phyloP scores from a whole-genome alignment of 1,139 yeast species.

The Suhomyces maxii region DNA sequence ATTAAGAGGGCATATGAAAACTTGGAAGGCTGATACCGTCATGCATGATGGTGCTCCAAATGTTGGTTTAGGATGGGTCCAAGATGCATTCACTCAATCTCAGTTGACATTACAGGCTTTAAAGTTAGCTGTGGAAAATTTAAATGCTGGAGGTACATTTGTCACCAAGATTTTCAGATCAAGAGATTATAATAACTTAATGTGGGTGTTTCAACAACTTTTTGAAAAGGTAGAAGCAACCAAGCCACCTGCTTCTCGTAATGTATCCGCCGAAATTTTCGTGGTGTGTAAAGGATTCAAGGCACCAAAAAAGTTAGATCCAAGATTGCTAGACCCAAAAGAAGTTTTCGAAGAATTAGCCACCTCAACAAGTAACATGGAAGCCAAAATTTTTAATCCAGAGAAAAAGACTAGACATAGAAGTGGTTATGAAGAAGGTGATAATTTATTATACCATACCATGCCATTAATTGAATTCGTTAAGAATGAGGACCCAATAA shows the following conservation, averaged over 20 bases:
- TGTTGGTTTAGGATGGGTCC: slow-evolving; percentile 98
- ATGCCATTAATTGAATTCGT: slow-evolving; percentile 79
- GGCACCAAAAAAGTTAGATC: slow-evolving; percentile 94
- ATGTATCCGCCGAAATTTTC: slow-evolving; percentile 97
- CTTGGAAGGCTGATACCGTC: slow-evolving; percentile 98
- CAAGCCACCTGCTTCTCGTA: slow-evolving; percentile 98
- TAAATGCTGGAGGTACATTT: slow-evolving; percentile 91
- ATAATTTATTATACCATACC: slow-evolving; percentile 72
- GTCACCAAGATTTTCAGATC: slow-evolving; percentile 97
- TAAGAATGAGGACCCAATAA: slow-evolving; percentile 78
- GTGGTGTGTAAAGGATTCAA: slow-evolving; percentile 95
- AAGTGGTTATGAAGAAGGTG: slow-evolving; percentile 97
- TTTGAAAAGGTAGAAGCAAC: slow-evolving; percentile 98
- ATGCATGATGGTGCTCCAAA: slow-evolving; percentile 99
- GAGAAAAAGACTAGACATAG: slow-evolving; percentile 88
- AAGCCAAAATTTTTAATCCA: slow-evolving; percentile 91
- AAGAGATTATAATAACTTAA: slow-evolving; percentile 90
- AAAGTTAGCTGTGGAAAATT: slow-evolving; percentile 91
- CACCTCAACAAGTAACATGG: slow-evolving; percentile 76
- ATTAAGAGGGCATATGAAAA: slow-evolving; percentile 92
- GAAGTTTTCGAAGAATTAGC: slow-evolving; percentile 92
- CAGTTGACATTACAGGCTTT: slow-evolving; percentile 92
- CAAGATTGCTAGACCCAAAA: slow-evolving; percentile 85
- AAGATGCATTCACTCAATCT: slow-evolving; percentile 98
- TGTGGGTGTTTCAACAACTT: slow-evolving; percentile 96